phyloP scores from a whole-genome alignment of 768 basidiomycete species.

The Boletus patriciae region DNA sequence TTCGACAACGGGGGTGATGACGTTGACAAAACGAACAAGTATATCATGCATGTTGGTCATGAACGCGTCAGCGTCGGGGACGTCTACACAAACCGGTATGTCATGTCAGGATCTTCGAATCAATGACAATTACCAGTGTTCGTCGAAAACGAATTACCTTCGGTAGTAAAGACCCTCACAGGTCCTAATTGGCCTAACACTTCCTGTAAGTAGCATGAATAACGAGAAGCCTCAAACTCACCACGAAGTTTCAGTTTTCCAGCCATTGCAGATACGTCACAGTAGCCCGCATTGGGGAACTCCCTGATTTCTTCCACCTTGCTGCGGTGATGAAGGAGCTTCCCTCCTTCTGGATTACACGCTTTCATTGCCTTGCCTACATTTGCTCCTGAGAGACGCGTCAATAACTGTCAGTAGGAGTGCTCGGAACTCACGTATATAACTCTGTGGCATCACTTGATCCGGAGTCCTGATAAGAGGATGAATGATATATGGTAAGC shows the following conservation, averaged over 20 bases:
- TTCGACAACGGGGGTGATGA: conserved; percentile 61
- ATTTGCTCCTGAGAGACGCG: background rate
- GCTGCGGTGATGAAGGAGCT: background rate
- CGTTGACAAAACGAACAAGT: conserved; percentile 56
- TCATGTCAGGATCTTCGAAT: background rate
- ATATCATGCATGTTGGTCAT: no score
- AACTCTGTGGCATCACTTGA: background rate
- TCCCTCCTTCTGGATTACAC: background rate
- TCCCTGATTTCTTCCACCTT: background rate
- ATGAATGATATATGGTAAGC: background rate
- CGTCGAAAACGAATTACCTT: background rate
- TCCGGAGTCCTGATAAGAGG: background rate
- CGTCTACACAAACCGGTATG: no score
- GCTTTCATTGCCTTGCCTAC: background rate
- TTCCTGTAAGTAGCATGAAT: background rate
- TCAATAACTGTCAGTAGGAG: background rate
- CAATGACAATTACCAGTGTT: background rate
- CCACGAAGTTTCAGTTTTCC: background rate
- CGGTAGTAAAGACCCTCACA: background rate
- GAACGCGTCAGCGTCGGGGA: no score
- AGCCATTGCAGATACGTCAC: background rate
- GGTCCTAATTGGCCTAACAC: background rate
- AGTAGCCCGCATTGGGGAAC: background rate
- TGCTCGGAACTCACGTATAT: background rate
- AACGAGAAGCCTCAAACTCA: background rate